Evolutionary conservation across 1,284 basidiomycete genomes (phyloP).

Genomic region (Volvariella surrecta): DNA sequence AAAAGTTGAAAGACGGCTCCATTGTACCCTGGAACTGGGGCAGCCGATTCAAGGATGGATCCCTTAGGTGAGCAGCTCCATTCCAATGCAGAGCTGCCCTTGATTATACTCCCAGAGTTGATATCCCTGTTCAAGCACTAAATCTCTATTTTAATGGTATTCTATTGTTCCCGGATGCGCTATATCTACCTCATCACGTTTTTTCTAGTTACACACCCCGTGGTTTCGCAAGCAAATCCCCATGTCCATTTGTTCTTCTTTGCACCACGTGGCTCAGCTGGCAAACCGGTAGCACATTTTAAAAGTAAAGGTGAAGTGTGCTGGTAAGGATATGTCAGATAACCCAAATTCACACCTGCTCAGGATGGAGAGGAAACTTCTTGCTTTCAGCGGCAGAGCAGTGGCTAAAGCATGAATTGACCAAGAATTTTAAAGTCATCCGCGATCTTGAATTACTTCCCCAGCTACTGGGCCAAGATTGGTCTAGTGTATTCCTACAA

Average conservation of each 20-base stretch:
- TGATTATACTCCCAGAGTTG: constrained; percentile 48
- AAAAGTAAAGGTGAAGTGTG: constrained; percentile 73
- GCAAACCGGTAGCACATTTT: constrained; percentile 86
- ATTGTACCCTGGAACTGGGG: constrained; percentile 94
- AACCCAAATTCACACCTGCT: background rate
- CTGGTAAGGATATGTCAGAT: constrained; percentile 1
- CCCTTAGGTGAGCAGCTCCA: constrained; percentile 47
- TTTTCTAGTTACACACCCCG: constrained; percentile 78
- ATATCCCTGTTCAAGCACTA: constrained; percentile 89
- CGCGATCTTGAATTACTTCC: constrained; percentile 89
- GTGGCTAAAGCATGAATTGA: constrained; percentile 89
- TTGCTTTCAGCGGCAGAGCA: constrained; percentile 87
- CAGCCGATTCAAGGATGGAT: constrained; percentile 88
- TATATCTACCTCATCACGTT: constrained; percentile 4
- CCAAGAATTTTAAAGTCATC: constrained; percentile 95
- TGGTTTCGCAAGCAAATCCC: constrained; percentile 95
- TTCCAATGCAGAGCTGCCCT: background rate
- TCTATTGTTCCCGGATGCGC: constrained; percentile 5
- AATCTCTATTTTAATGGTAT: constrained; percentile 90
- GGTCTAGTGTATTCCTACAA: constrained; percentile 92
- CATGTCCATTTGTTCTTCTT: constrained; percentile 99
- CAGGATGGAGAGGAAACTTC: constrained; percentile 95
- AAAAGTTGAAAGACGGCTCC: constrained; percentile 79
- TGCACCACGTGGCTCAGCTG: constrained; percentile 88
- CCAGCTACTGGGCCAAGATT: constrained; percentile 85